phyloP scores from a whole-genome alignment of 2,329 filamentous ascomycete species.

The Nannizziopsis barbatae region DNA sequence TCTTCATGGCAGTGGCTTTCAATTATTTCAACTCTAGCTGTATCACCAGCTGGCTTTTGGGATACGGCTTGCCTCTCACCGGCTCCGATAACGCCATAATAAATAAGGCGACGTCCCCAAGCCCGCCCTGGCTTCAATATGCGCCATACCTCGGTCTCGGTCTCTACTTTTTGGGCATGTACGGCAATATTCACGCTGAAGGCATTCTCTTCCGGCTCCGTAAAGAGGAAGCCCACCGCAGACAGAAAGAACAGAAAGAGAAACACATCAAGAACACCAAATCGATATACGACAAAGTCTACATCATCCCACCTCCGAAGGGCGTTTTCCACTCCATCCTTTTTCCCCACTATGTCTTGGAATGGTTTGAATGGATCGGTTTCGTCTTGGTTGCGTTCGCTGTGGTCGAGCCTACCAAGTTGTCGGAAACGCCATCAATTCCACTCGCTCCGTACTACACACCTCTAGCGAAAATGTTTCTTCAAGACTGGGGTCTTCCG shows the following conservation, averaged over 20 bases:
- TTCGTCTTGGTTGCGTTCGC: constrained; percentile 55
- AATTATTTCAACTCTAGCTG: constrained; percentile 70
- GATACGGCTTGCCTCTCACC: constrained; percentile 51
- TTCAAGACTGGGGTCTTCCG: constrained; percentile 28
- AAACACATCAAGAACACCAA: constrained; percentile 29
- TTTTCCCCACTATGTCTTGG: constrained; percentile 88
- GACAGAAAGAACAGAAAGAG: constrained; percentile 44
- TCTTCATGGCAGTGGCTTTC: constrained; percentile 54
- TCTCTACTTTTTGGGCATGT: constrained; percentile 65
- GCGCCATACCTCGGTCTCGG: constrained; percentile 53
- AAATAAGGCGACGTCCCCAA: constrained; percentile 35
- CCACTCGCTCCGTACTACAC: constrained; percentile 29
- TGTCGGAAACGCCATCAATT: constrained; percentile 17
- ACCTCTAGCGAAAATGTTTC: constrained; percentile 22
- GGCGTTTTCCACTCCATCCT: constrained; percentile 74
- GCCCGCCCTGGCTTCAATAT: constrained; percentile 37
- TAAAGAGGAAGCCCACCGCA: constrained; percentile 47
- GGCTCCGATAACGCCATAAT: constrained; percentile 14
- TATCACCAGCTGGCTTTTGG: constrained; percentile 69
- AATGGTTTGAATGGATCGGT: constrained; percentile 93
- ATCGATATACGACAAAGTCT: constrained; percentile 58
- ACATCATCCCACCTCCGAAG: constrained; percentile 68
- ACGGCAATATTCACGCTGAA: constrained; percentile 79
- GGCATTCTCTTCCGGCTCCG: constrained; percentile 81
- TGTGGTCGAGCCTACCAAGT: constrained; percentile 16